These are phyloP conservation scores for Penicillium odoratum DNA, from an alignment of 495 filamentous ascomycete species.

Conservation along the genomic window DNA sequence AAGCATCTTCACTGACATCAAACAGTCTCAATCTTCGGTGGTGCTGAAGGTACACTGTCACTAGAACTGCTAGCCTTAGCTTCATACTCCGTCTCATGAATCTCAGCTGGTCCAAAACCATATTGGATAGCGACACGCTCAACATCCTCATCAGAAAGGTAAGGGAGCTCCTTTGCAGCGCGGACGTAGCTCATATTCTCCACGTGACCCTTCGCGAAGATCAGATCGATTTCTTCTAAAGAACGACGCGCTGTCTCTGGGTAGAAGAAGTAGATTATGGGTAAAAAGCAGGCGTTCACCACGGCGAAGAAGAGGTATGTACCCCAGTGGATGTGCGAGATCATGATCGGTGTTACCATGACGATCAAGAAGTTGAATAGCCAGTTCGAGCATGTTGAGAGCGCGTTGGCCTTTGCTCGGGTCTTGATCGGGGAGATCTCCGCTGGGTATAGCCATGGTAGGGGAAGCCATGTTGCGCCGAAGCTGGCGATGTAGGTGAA, in stretches of 20 bases:
- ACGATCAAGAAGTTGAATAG: conserved; percentile 35
- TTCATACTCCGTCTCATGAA: conserved; percentile 22
- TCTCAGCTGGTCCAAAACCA: conserved; percentile 44
- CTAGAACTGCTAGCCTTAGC: background rate
- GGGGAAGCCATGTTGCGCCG: conserved; percentile 8
- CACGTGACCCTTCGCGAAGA: conserved; percentile 63
- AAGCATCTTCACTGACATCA: background rate
- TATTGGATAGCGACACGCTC: conserved; percentile 62
- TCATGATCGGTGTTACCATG: conserved; percentile 27
- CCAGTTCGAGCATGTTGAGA: conserved; percentile 31
- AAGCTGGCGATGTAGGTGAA: conserved; percentile 10
- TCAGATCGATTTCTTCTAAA: conserved; percentile 47
- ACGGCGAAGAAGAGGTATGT: conserved; percentile 52
- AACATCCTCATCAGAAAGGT: conserved; percentile 61
- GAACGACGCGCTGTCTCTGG: conserved; percentile 43
- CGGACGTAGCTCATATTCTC: conserved; percentile 75
- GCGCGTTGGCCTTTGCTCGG: conserved; percentile 54
- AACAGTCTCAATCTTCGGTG: background rate
- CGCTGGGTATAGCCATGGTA: conserved; percentile 62
- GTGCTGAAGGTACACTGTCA: background rate
- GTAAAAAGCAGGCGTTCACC: conserved; percentile 36
- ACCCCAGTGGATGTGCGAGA: conserved; percentile 43
- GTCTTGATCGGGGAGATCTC: conserved; percentile 66
- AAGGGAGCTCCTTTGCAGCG: conserved; percentile 68
- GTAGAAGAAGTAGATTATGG: conserved; percentile 41